A percentile compares a stretch with the other conserved stretches of the same genome.
These are phyloP conservation scores for Colletotrichum lini DNA, from an alignment of 2,329 filamentous ascomycete genomes.

Conservation along the genomic window DNA sequence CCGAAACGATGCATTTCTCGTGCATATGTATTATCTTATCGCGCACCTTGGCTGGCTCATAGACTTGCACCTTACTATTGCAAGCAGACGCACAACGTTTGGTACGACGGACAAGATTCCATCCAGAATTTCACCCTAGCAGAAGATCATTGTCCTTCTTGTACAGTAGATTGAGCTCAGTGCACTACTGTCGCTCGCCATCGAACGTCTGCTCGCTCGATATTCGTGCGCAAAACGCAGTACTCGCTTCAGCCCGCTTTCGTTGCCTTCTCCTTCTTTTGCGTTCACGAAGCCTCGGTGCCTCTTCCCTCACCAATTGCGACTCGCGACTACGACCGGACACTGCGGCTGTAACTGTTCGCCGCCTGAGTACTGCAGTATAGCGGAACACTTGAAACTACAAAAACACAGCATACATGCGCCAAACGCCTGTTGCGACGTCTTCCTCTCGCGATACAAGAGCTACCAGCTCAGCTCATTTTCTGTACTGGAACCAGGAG, in stretches of 20 bases:
- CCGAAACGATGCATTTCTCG: too few relatives aligned
- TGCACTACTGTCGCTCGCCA: not conserved
- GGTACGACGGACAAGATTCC: not conserved
- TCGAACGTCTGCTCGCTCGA: not conserved
- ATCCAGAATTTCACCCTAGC: not conserved
- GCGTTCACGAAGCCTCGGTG: not conserved
- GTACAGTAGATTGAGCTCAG: not conserved
- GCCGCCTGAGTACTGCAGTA: not conserved
- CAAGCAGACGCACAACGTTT: not conserved
- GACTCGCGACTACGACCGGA: not conserved
- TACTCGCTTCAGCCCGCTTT: not conserved
- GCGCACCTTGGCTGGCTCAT: not conserved
- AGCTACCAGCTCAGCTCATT: constrained; percentile 6
- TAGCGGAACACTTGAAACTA: not conserved
- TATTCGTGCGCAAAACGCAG: not conserved
- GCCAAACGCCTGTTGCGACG: not conserved
- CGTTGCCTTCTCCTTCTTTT: too few relatives aligned
- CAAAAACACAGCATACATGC: constrained; percentile 1
- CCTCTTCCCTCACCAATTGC: not conserved
- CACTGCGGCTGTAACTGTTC: not conserved
- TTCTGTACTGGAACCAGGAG: not conserved
- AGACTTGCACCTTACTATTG: not conserved
- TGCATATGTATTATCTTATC: not conserved
- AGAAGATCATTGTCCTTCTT: too few relatives aligned
- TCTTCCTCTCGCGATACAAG: not conserved